Percentiles rank a stretch among this genome's conserved stretches.
Conservation (phyloP, 78 protist genomes). For the Capsaspora owczarzaki region DNA sequence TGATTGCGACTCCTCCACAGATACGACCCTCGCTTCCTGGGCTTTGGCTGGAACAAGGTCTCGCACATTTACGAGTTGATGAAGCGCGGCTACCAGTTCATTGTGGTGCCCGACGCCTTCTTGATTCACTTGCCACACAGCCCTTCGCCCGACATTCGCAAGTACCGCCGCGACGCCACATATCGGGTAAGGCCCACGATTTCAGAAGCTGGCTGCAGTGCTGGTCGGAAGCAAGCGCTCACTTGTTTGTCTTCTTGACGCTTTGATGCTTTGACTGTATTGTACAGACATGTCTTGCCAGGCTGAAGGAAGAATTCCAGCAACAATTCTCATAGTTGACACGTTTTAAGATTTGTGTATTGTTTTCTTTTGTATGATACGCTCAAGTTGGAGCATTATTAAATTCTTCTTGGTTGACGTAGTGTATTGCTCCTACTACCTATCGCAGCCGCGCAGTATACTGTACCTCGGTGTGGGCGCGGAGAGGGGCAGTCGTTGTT, state of each 20-base stretch:
- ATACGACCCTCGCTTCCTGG: background rate
- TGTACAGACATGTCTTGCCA: background rate
- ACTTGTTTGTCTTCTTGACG: too few relatives aligned
- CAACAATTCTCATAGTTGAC: too few relatives aligned
- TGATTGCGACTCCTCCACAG: background rate
- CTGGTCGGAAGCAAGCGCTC: too few relatives aligned
- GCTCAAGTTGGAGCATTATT: too few relatives aligned
- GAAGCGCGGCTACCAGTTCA: background rate
- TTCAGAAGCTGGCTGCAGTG: background rate
- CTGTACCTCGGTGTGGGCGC: too few relatives aligned
- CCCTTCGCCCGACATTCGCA: conserved; percentile 4
- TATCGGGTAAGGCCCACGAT: background rate
- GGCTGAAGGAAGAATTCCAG: background rate
- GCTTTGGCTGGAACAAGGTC: conserved; percentile 14
- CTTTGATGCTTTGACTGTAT: too few relatives aligned
- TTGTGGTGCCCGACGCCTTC: background rate
- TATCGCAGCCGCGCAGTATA: too few relatives aligned
- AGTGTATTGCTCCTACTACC: too few relatives aligned
- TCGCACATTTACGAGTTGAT: background rate
- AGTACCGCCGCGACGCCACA: background rate
- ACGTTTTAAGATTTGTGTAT: too few relatives aligned
- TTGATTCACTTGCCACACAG: background rate
- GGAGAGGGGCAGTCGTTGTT: too few relatives aligned
- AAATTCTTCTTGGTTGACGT: too few relatives aligned
- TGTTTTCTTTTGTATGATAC: too few relatives aligned